phyloP scores from a whole-genome alignment of 495 filamentous ascomycete genomes.

The Lentithecium fluviatile region DNA sequence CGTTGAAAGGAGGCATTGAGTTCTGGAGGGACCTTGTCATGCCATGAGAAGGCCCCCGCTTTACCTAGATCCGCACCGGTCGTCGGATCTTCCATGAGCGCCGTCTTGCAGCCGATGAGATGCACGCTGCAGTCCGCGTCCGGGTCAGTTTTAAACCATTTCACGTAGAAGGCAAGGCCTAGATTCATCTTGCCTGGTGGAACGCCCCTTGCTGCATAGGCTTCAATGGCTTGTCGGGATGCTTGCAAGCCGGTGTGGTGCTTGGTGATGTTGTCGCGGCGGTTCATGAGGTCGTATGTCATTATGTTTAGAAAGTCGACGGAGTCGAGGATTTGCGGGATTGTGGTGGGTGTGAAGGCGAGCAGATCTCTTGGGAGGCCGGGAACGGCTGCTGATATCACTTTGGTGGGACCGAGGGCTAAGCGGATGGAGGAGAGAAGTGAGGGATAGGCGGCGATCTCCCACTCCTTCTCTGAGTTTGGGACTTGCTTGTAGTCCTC shows the following conservation, averaged over 20 bases:
- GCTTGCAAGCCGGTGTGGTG: conserved; percentile 63
- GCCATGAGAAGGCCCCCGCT: conserved; percentile 63
- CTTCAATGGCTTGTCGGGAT: conserved; percentile 57
- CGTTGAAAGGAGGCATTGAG: conserved; percentile 50
- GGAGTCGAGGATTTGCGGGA: conserved; percentile 60
- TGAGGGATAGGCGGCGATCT: conserved; percentile 64
- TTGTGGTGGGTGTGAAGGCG: conserved; percentile 61
- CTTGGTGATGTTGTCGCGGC: conserved; percentile 65
- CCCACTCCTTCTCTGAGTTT: conserved; percentile 60
- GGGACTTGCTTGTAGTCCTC: conserved; percentile 68
- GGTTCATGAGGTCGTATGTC: conserved; percentile 77
- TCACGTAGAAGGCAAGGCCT: conserved; percentile 71
- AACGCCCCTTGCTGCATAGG: conserved; percentile 60
- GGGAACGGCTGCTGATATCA: conserved; percentile 69
- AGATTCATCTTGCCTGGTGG: conserved; percentile 60
- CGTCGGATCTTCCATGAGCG: conserved; percentile 60
- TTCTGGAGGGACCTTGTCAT: conserved; percentile 49
- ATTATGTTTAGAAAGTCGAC: conserved; percentile 76
- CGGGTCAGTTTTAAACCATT: conserved; percentile 65
- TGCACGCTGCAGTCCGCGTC: conserved; percentile 47
- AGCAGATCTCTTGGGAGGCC: conserved; percentile 69
- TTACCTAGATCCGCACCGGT: conserved; percentile 66
- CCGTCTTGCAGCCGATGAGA: conserved; percentile 62
- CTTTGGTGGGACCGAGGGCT: conserved; percentile 56
- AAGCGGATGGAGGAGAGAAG: conserved; percentile 61